Base-by-base conservation (phyloP, 805 yeast genomes). In the Saturnispora hagleri region DNA sequence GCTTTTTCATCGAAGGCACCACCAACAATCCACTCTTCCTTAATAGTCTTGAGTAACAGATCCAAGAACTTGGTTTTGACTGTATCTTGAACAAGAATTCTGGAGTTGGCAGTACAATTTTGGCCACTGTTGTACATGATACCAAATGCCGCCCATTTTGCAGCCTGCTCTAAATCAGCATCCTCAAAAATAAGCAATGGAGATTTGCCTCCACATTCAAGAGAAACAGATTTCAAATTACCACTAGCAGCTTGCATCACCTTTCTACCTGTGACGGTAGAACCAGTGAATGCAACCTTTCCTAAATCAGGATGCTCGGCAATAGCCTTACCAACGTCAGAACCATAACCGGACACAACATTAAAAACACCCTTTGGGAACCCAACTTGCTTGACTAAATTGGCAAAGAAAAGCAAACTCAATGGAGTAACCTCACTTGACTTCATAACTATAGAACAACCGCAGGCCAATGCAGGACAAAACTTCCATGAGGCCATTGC, bases 391-490 rank as follows among this genome's bases (percentile, higher is more conserved):
- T 71, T 70, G 60, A 80, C 79, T 50, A 80, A 66, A 26, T 70
- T 69, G 38, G 85, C 89, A 54, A 84, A 72, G 58, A 74, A 71
- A 57, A 85, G 75, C 57, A 83, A 71, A 26, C 89, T 79, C 59
- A 86, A 73, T 12, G 93, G 93, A 6, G 91, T 84, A 58, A 81
- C 70, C 68, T 86, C 93, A 52, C 89, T 82, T 3, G 88, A 76
- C 67, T 86, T 86, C 65, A 86, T 75, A 44, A 86, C 80, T 45
- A 84, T 76, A 13, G 80, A 75, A 67, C 86, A 85, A 51, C 93
- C 93, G 50, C 87, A 83, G 42, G 90, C 89, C 57, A 86, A 69
- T 9, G 95, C 93, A 22, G 91, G 91, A 27, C 86, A 88, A 62
- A 86, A 72, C 67, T 86, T 85, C 93, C 93, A 86, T 24, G 86